A percentile compares a stretch with the other conserved stretches of the same genome.
These are phyloP conservation scores for Quercus mongolica DNA, from an alignment of 306 rosid species.

Conservation along the genomic window DNA sequence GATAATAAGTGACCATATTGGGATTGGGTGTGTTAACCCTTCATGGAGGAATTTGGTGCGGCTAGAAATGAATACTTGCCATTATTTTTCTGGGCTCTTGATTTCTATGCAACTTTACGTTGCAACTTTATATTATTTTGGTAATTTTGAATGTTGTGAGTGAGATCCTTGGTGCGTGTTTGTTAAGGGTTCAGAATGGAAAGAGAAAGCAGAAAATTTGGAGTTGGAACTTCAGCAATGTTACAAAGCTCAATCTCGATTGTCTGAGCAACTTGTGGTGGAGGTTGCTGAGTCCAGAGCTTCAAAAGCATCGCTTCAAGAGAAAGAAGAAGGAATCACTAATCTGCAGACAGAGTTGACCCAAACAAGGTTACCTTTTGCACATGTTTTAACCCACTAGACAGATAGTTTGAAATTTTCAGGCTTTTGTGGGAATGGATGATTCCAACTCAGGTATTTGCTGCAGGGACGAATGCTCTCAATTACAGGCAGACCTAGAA, in stretches of 20 bases:
- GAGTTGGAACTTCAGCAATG: conserved; percentile 92
- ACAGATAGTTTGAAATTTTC: not conserved
- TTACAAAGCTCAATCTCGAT: conserved; percentile 90
- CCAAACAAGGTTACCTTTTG: conserved; percentile 47
- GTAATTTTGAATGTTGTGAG: conserved; percentile 2
- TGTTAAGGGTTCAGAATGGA: conserved; percentile 91
- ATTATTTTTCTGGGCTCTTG: too few species aligned
- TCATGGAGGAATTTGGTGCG: too few species aligned
- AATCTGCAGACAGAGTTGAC: conserved; percentile 64
- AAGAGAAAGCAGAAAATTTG: conserved; percentile 81
- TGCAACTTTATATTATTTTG: not conserved
- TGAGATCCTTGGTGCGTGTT: conserved; percentile 11
- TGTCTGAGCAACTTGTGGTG: conserved; percentile 91
- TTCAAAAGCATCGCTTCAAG: conserved; percentile 61
- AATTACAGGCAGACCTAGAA: conserved; percentile 64
- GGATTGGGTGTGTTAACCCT: too few species aligned
- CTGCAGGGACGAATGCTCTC: conserved; percentile 74
- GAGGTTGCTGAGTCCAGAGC: conserved; percentile 88
- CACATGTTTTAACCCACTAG: not conserved
- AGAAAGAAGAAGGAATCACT: conserved; percentile 52
- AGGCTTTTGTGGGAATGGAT: not conserved
- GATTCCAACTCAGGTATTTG: conserved; percentile 4
- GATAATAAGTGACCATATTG: too few species aligned
- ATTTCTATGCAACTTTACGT: too few species aligned
- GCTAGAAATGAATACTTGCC: too few species aligned